These are phyloP conservation scores for Mycosarcoma mackinlayi DNA, from an alignment of 1,284 basidiomycete species.

Conservation along the genomic window DNA sequence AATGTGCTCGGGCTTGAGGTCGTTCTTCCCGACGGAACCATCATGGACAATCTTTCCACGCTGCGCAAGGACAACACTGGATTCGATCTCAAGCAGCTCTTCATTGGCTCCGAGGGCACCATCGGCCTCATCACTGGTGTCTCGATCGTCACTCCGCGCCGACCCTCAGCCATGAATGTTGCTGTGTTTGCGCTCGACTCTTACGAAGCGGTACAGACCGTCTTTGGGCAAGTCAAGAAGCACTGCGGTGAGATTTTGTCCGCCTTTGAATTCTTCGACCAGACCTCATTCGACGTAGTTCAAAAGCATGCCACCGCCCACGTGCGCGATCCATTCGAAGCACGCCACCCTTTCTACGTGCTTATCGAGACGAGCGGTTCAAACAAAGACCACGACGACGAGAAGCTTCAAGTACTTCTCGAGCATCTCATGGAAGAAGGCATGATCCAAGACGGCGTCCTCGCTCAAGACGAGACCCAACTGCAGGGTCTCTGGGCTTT, in stretches of 20 bases:
- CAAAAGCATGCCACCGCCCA: slow-evolving; percentile 73
- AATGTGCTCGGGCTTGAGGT: slow-evolving; percentile 97
- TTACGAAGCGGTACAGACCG: slow-evolving; percentile 73
- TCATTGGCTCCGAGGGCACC: slow-evolving; percentile 96
- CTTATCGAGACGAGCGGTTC: slow-evolving; percentile 93
- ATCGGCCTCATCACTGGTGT: slow-evolving; percentile 95
- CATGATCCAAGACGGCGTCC: slow-evolving; percentile 87
- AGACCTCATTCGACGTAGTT: slow-evolving; percentile 85
- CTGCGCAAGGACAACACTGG: slow-evolving; percentile 98
- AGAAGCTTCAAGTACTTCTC: slow-evolving; percentile 88
- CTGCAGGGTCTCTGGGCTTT: slow-evolving; percentile 90
- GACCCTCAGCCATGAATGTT: slow-evolving; percentile 74
- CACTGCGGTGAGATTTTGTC: slow-evolving; percentile 95
- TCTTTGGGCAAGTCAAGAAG: slow-evolving; percentile 73
- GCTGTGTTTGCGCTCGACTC: slow-evolving; percentile 73
- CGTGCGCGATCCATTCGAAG: slow-evolving; percentile 63
- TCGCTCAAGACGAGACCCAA: slow-evolving; percentile 91
- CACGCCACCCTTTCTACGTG: slow-evolving; percentile 75
- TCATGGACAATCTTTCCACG: slow-evolving; percentile 70
- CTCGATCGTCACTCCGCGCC: slow-evolving; percentile 91
- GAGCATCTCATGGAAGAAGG: slow-evolving; percentile 82
- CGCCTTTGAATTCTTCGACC: slow-evolving; percentile 96
- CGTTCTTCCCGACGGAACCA: slow-evolving; percentile 92
- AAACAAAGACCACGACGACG: slow-evolving; percentile 91
- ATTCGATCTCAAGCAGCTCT: slow-evolving; percentile 98